Evolutionary conservation across 2,329 filamentous ascomycete species (phyloP), one percentile per base, ranked within the genome.

Genomic region (Talaromyces verruculosus): DNA sequence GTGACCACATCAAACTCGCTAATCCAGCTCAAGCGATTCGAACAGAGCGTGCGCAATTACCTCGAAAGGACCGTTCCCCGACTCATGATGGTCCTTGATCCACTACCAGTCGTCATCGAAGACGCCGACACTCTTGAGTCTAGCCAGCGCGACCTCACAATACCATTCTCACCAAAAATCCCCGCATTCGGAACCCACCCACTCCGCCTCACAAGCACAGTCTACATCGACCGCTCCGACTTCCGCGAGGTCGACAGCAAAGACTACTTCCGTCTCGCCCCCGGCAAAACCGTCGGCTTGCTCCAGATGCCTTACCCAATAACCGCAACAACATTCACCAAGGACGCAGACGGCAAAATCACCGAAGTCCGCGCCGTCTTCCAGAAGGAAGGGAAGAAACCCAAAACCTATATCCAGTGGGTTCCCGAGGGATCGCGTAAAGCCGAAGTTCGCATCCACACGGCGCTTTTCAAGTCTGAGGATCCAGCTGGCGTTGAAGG

Each of bases 391-490:
- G 89, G 91, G 67, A 82, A 81, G 72, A 84, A 84, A 67, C 88
- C 90, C 51, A 94, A 96, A 81, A 89, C 92, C 0, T 85, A 83
- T 75, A 96, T 97, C 75, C 93, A 97, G 75, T 97, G 94, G 94
- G 91, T 97, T 6, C 87, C 88, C 70, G 79, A 82, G 43, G 84
- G 84, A 47, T 85, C 86, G 2, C 81, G 88, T 66, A 83, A 81
- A 64, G 89, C 89, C 13, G 91, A 94, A 77, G 91, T 88, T 47
- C 90, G 93, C 67, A 84, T 96, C 59, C 90, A 95, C 80, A 91
- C 92, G 75, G 83, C 88, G 1, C 85, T 98, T 0, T 97, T 97
- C 86, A 93, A 92, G 77, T 92, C 89, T 1, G 89, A 93, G 57
- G 90, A 95, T 73, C 93, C 94, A 1, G 88, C 89, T 43, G 85